Evolutionary conservation across 31 red algal species (phyloP), one percentile per base, ranked within the genome.

Genomic region (Asparagopsis taxiformis): DNA sequence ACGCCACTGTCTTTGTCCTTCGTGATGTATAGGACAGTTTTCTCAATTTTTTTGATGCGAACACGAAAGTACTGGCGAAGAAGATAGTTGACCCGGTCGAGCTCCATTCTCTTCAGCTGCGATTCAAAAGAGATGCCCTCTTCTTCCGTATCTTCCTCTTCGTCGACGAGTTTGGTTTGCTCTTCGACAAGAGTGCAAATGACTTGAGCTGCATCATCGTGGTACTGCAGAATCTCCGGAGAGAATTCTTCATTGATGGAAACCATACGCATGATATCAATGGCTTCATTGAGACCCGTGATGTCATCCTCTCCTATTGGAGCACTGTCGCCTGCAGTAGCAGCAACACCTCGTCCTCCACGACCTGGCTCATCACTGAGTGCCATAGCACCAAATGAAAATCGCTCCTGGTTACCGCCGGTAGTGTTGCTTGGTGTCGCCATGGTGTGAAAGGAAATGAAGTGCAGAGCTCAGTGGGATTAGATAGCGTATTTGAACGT

Each of bases 21-120:
- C n/a, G n/a, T n/a, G 2, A 90, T 71, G 53, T 53, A 75, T 3
- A 79, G 24, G 6, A 82, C 62, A 48, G 29, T 55, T 10, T 56
- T 29, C 50, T 92, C 88, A 59, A 92, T 84, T 52, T 92, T 92
- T 49, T 70, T 60, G 29, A 92, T 74, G 23, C 88, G 71, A 10
- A 73, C 51, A 6, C 88, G 71, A 37, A 62, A 77, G 48, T 92
- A 92, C 31, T 70, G 62, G 37, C 88, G 79, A 21, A 92, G 77
- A 15, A 69, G 28, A 56, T 92, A 92, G 65, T 82, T 81, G 43
- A 92, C 62, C 1, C 88, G 79, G 41, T 85, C 88, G 28, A 92
- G 21, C 59, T 92, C 88, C 28, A 82, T 75, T 20, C 74, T 55
- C 48, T 82, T 80, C 17, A 92, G 62, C 46, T 82, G 77, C 5